These are phyloP conservation scores for Globisporangium viniferum DNA, from an alignment of 352 stramenopile genomes.

Conservation along the genomic window DNA sequence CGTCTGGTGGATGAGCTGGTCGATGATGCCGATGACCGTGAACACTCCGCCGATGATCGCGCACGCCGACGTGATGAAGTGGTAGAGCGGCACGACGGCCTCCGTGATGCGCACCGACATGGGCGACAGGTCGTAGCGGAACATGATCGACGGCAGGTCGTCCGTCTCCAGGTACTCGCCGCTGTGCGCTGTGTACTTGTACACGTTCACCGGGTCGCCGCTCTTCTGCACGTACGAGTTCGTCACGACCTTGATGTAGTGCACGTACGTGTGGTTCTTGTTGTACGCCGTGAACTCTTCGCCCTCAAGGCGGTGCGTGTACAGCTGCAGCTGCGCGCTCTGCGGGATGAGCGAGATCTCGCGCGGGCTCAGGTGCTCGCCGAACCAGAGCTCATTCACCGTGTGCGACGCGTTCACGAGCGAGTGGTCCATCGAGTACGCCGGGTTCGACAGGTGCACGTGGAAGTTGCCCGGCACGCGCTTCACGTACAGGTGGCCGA, in stretches of 20 bases:
- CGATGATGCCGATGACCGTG: slow-evolving; percentile 93
- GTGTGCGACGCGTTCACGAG: slow-evolving; percentile 94
- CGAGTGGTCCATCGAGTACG: slow-evolving; percentile 84
- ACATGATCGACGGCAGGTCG: slow-evolving; percentile 88
- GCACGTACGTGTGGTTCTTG: slow-evolving; percentile 97
- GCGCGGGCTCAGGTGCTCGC: slow-evolving; percentile 57
- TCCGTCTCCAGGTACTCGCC: slow-evolving; percentile 88
- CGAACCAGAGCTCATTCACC: slow-evolving; percentile 97
- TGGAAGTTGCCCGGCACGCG: slow-evolving; percentile 98
- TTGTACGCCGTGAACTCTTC: slow-evolving; percentile 87
- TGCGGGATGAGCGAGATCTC: slow-evolving; percentile 80
- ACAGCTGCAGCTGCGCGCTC: slow-evolving; percentile 86
- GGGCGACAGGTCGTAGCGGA: slow-evolving; percentile 87
- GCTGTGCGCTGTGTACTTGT: slow-evolving; percentile 90
- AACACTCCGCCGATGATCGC: slow-evolving; percentile 96
- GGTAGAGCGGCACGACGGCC: slow-evolving; percentile 91
- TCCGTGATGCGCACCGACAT: slow-evolving; percentile 96
- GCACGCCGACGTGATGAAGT: slow-evolving; percentile 94
- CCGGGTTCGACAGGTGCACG: slow-evolving; percentile 96
- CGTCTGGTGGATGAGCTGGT: slow-evolving; percentile 88
- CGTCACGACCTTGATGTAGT: slow-evolving; percentile 99
- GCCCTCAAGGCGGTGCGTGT: slow-evolving; percentile 93
- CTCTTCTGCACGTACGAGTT: slow-evolving; percentile 84
- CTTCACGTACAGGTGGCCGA: slow-evolving; percentile 81
- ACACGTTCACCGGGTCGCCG: slow-evolving; percentile 61